These are phyloP conservation scores for Xanthoceras sorbifolium DNA, from an alignment of 345 rosid species.

Conservation along the genomic window DNA sequence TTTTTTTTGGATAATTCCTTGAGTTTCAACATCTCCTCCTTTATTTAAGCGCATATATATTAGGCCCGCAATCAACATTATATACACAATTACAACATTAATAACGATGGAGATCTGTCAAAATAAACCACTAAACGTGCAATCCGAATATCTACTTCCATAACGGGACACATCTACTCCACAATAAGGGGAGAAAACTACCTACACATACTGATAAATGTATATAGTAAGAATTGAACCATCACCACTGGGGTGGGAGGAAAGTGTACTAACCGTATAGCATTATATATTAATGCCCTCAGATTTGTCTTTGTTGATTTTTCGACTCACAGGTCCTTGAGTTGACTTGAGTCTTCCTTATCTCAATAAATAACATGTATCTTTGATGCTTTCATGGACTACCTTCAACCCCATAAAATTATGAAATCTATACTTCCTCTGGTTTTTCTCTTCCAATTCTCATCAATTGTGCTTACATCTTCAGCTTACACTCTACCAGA, in stretches of 20 bases:
- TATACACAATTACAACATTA: too few relatives aligned
- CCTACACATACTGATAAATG: too few relatives aligned
- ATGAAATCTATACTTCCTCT: conserved; percentile 8
- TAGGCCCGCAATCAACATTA: background rate
- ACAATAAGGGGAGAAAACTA: too few relatives aligned
- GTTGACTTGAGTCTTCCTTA: background rate
- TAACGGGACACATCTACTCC: too few relatives aligned
- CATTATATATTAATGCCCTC: background rate
- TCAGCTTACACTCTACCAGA: conserved; percentile 35
- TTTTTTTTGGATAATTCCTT: background rate
- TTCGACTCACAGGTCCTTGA: background rate
- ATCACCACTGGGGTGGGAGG: too few relatives aligned
- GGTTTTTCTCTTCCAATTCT: conserved; percentile 24
- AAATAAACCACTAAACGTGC: too few relatives aligned
- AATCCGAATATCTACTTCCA: too few relatives aligned
- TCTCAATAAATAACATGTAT: background rate
- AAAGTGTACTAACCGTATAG: too few relatives aligned
- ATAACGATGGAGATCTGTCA: too few relatives aligned
- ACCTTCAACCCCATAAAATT: background rate
- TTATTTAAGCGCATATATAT: background rate
- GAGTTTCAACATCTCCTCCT: background rate
- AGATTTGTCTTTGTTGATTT: background rate
- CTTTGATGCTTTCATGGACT: conserved; percentile 17
- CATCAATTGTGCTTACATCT: background rate
- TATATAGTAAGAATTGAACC: too few relatives aligned